Evolutionary conservation across 257 asterid species (phyloP), one percentile per base, ranked within the genome.

Genomic region (Lycium barbarum): DNA sequence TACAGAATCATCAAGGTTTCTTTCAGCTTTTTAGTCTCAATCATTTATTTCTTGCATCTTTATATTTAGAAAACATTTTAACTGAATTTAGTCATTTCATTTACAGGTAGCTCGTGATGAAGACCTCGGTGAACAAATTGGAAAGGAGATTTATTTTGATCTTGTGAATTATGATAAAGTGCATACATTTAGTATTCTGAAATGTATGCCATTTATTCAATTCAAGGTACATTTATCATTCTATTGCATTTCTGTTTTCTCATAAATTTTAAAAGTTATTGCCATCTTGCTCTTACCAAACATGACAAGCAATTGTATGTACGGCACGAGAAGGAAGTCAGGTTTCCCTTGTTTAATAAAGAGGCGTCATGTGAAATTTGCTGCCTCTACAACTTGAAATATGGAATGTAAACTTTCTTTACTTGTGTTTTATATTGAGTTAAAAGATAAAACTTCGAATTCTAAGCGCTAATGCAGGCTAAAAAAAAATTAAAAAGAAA

Each of bases 181-280:
- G 43, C 43, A 2, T 4, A 40, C 43, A 40, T 40, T 40, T 40
- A 1, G 5, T 40, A 40, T 40, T 40, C 43, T 1, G 43, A 40
- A 40, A 40, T 2, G 1, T 2, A 1, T 40, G 3, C 43, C 43
- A 40, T 40, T 40, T 26, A 26, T 26, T 83, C 63, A 80, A 86
- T 95, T 95, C 81, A 95, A 93, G 98, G 98, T 95, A 91, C 35
- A 67, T 78, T 70, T 7, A 78, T 33, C 63, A 26, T 58, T 59
- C 9, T 83, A 68, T 82, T 74, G 68, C 71, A 79, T 76, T 59
- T 71, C 33, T 4, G 33, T 6, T 20, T 55, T 20, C 9, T 2
- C n/a, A 2, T 71, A 8, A 6, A 7, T 26, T 20, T 78, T 72
- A 49, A n/a, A 18, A 47, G 14, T 3, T 9, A 22, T 20, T 9